These are phyloP conservation scores for Ceratocystis cacaofunesta DNA, from an alignment of 2,329 filamentous ascomycete species.

Conservation along the genomic window DNA sequence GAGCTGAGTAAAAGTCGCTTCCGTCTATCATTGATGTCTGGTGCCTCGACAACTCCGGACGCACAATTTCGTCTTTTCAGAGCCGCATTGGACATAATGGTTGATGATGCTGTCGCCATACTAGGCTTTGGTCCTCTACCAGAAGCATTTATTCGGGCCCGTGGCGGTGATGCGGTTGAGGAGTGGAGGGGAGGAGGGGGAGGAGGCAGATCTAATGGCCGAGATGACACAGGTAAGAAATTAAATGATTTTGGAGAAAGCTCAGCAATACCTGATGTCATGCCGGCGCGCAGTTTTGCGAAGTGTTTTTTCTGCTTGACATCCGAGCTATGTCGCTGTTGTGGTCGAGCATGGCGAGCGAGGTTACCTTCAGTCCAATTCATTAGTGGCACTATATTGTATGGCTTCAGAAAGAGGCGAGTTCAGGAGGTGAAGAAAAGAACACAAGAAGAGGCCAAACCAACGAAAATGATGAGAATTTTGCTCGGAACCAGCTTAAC, in stretches of 20 bases:
- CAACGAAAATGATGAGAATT: background rate
- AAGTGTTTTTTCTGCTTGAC: conserved; percentile 28
- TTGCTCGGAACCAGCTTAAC: background rate
- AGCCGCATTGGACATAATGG: background rate
- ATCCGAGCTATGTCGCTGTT: conserved; percentile 23
- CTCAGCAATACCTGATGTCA: background rate
- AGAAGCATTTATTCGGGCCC: background rate
- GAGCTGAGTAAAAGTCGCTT: conserved; percentile 4
- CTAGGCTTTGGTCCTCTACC: background rate
- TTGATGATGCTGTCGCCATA: background rate
- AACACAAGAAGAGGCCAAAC: background rate
- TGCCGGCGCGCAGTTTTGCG: conserved; percentile 19
- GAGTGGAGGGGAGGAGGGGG: background rate
- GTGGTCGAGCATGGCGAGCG: conserved; percentile 26
- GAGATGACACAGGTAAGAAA: background rate
- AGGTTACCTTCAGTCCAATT: conserved; percentile 30
- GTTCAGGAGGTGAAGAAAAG: background rate
- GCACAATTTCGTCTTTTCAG: background rate
- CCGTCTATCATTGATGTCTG: background rate
- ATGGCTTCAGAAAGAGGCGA: background rate
- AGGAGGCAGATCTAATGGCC: background rate
- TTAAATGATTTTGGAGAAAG: conserved; percentile 5
- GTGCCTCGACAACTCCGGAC: background rate
- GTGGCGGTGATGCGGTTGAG: background rate
- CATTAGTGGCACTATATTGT: conserved; percentile 21